These are phyloP conservation scores for Capsicum chinense DNA, from an alignment of 257 asterid species.

Conservation along the genomic window DNA sequence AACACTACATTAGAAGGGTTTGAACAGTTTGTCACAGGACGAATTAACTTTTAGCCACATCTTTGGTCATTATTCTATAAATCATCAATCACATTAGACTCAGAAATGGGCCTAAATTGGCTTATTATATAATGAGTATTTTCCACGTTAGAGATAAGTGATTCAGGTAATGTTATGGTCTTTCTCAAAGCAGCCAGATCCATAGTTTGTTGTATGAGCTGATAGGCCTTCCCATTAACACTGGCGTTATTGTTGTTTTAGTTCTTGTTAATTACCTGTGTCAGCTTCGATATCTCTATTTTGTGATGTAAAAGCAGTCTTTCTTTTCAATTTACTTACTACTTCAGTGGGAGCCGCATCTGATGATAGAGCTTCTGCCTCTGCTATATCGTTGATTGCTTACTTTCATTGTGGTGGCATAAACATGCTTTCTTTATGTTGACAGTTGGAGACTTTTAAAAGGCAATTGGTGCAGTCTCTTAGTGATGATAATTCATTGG, in stretches of 20 bases:
- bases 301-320: background rate
- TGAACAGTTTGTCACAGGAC: background rate
- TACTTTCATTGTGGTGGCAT: background rate
- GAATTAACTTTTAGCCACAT: background rate
- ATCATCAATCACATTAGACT: background rate
- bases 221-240: conserved; percentile 6
- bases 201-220: background rate
- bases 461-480: conserved; percentile 89
- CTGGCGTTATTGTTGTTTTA: background rate
- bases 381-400: conserved; percentile 11
- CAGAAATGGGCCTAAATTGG: background rate
- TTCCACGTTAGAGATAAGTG: background rate
- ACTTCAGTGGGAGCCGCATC: background rate
- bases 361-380: background rate
- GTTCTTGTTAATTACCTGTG: background rate
- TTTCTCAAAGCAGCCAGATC: background rate
- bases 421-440: background rate
- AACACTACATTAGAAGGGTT: background rate
- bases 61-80: background rate
- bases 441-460: conserved; percentile 89
- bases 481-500: conserved; percentile 78
- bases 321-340: background rate
- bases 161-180: background rate
- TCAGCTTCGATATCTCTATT: conserved; percentile 11
- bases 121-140: background rate